These are phyloP conservation scores for Berkeleyomyces rouxiae DNA, from an alignment of 2,329 filamentous ascomycete genomes.

Conservation along the genomic window DNA sequence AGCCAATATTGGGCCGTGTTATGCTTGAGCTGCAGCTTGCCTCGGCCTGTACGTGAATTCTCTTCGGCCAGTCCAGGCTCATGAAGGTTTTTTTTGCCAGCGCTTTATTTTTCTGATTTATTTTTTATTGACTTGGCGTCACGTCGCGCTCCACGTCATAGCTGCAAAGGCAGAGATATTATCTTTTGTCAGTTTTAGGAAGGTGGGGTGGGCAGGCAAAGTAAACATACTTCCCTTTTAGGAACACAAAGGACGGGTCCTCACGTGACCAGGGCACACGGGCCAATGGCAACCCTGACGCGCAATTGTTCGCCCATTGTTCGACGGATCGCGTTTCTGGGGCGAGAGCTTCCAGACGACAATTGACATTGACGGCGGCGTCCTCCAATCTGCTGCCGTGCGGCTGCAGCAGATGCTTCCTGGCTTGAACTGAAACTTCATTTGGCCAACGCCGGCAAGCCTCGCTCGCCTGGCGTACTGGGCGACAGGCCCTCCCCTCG, in stretches of 20 bases:
- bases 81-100: not conserved
- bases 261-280: not conserved
- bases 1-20: not conserved
- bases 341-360: not conserved
- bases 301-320: not conserved
- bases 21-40: conserved; percentile 2
- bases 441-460: not conserved
- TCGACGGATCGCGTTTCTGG: not conserved
- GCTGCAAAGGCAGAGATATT: not conserved
- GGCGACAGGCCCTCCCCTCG: not conserved
- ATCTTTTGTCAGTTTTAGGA: not conserved
- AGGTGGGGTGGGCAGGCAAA: not conserved
- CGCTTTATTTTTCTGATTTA: not conserved
- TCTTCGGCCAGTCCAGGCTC: not conserved
- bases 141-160: not conserved
- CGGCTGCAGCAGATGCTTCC: not conserved
- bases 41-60: not conserved
- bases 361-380: not conserved
- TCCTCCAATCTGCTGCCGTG: not conserved
- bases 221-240: not conserved
- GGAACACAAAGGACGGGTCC: not conserved
- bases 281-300: not conserved
- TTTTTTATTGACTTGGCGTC: not conserved
- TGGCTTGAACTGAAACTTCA: not conserved
- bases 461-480: not conserved